Evolutionary conservation across 805 yeast species (phyloP).

Genomic region (Saturnispora silvae): DNA sequence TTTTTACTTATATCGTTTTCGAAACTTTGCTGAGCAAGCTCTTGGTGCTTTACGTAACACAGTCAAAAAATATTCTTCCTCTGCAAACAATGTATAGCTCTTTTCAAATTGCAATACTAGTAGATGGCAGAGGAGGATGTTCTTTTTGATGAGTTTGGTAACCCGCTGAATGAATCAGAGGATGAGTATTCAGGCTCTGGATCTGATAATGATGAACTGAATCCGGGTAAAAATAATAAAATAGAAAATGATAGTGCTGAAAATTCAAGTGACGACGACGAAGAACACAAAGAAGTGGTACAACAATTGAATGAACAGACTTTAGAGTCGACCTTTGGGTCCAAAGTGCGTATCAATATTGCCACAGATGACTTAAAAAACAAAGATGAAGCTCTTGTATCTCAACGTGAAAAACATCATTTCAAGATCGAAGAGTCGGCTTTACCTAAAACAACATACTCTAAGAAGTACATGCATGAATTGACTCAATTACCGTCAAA

Average conservation of each 20-base stretch:
- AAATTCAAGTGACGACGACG: conserved; percentile 11
- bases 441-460: conserved; percentile 51
- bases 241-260: conserved; percentile 1
- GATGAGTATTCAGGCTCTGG: conserved; percentile 30
- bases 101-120: too few species aligned
- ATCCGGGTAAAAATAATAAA: too few species aligned
- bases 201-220: conserved; percentile 28
- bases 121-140: conserved; percentile 53
- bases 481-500: conserved; percentile 44
- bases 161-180: conserved; percentile 41
- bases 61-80: too few species aligned
- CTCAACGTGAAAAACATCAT: conserved; percentile 34
- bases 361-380: conserved; percentile 35
- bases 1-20: too few species aligned
- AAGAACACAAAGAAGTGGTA: conserved; percentile 16
- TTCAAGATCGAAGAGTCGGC: conserved; percentile 39
- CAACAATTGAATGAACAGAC: conserved; percentile 37
- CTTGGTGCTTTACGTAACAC: too few species aligned
- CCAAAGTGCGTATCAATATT: conserved; percentile 55
- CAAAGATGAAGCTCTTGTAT: conserved; percentile 53
- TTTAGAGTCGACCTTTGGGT: conserved; percentile 40
- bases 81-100: too few species aligned
- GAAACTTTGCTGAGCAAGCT: too few species aligned
- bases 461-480: conserved; percentile 50
- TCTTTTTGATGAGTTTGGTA: conserved; percentile 77